These are phyloP conservation scores for Termitomyces sp. DNA, from an alignment of 1,284 basidiomycete species.

Conservation along the genomic window DNA sequence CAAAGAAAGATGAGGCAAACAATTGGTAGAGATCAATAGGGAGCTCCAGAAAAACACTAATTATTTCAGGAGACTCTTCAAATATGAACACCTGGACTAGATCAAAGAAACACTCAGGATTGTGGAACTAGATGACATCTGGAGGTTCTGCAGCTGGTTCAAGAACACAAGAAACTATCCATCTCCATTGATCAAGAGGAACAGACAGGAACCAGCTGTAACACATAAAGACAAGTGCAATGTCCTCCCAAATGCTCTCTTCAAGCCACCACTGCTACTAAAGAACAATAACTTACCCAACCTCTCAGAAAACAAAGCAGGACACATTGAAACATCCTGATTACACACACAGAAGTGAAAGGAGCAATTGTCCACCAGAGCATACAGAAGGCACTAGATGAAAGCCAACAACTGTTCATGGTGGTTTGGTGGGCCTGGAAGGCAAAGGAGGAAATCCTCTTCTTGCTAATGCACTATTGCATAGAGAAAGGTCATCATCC, in stretches of 20 bases:
- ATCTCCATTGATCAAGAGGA: neutral
- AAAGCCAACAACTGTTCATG: neutral
- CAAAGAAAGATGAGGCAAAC: neutral
- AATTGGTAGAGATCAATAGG: neutral
- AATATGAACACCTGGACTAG: slow-evolving; percentile 1
- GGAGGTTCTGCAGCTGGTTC: neutral
- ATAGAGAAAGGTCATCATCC: too few relatives aligned
- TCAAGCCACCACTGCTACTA: neutral
- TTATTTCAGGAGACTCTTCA: slow-evolving; percentile 3
- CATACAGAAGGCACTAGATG: neutral
- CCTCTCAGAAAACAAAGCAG: neutral
- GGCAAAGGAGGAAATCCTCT: too few relatives aligned
- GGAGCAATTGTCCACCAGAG: neutral
- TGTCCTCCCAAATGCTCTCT: neutral
- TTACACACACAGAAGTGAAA: neutral
- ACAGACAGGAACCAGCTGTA: neutral
- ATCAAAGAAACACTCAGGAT: neutral
- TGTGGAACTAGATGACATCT: neutral
- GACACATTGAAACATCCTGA: neutral
- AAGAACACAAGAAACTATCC: neutral
- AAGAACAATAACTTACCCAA: neutral
- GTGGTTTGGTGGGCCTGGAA: too few relatives aligned
- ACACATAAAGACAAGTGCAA: slow-evolving; percentile 1
- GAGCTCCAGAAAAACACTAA: neutral
- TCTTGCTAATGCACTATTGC: too few relatives aligned